These are phyloP conservation scores for Alternaria burnsii DNA, from an alignment of 2,329 filamentous ascomycete species.

Conservation along the genomic window DNA sequence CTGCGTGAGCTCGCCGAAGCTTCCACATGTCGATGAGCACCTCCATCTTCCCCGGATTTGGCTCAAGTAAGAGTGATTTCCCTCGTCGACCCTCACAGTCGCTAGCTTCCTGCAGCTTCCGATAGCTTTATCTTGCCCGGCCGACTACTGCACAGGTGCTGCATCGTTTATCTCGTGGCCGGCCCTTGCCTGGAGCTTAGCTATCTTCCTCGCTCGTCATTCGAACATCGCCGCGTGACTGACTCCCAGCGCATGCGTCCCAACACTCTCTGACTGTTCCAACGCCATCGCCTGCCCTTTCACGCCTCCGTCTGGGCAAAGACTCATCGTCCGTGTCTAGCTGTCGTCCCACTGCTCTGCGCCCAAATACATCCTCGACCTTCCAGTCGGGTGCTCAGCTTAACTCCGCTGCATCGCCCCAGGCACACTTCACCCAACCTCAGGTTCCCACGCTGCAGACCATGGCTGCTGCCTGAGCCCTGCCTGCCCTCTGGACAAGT, in stretches of 20 bases:
- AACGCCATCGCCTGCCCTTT: conserved; percentile 14
- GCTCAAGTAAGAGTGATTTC: conserved; percentile 23
- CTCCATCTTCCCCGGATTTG: conserved; percentile 34
- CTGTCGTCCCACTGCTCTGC: conserved; percentile 12
- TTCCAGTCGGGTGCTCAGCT: conserved; percentile 40
- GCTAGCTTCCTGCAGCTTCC: conserved; percentile 25
- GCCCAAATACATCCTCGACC: conserved; percentile 4
- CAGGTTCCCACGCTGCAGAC: conserved; percentile 29
- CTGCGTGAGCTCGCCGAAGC: conserved; percentile 4
- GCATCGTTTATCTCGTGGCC: conserved; percentile 20
- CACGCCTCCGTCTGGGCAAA: conserved; percentile 2
- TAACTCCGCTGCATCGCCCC: conserved; percentile 34
- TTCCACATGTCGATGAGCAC: conserved; percentile 8
- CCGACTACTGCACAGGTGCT: conserved; percentile 12
- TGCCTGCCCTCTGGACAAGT: conserved; percentile 12
- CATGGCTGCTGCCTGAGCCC: conserved; percentile 52
- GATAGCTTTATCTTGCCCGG: conserved; percentile 16
- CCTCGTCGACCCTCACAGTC: conserved; percentile 19
- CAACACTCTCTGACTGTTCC: conserved; percentile 35
- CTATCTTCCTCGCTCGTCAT: conserved; percentile 40
- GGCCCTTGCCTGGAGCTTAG: conserved; percentile 28
- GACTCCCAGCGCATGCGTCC: conserved; percentile 27
- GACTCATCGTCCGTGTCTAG: not conserved
- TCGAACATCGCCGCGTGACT: conserved; percentile 46
- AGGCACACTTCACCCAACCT: conserved; percentile 21